Evolutionary conservation across 2,329 filamentous ascomycete genomes (phyloP).

Genomic region (Penicillium sp.): DNA sequence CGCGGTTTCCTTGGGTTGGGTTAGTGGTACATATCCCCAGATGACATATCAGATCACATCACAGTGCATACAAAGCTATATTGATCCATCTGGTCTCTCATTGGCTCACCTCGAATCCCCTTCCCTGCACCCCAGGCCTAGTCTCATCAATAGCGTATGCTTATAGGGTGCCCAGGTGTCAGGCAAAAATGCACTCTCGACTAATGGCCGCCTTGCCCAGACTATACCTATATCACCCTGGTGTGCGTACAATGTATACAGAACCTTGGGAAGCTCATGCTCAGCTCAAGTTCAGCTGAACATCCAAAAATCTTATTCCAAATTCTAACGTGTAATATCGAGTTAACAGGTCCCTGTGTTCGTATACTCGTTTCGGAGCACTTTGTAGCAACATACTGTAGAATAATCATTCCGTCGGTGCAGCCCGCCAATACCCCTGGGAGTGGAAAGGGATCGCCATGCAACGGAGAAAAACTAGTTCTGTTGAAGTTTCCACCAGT

Average conservation of each 20-base stretch:
- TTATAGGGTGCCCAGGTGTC: background rate
- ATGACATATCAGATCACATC: conserved; percentile 15
- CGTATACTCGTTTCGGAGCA: background rate
- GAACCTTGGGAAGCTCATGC: background rate
- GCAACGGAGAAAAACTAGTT: conserved; percentile 1
- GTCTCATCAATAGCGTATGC: conserved; percentile 1
- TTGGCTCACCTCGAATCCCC: conserved; percentile 1
- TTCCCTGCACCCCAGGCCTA: conserved; percentile 1
- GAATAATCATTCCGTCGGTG: background rate
- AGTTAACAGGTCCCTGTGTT: no score
- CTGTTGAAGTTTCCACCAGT: conserved; percentile 8
- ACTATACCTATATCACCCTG: background rate
- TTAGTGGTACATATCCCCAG: background rate
- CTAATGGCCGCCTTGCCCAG: background rate
- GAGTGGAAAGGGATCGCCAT: background rate
- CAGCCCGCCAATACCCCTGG: background rate
- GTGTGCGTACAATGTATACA: background rate
- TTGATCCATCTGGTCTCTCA: background rate
- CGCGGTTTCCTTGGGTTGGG: background rate
- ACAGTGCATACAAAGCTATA: conserved; percentile 5
- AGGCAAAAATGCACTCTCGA: background rate
- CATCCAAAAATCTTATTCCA: background rate
- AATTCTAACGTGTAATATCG: background rate
- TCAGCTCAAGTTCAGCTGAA: background rate
- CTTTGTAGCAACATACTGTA: background rate